Percentiles rank a stretch among this genome's conserved stretches.
Evolutionary conservation across 176 grass and related monocot species (phyloP).

Genomic region (Eremochloa ophiuroides): DNA sequence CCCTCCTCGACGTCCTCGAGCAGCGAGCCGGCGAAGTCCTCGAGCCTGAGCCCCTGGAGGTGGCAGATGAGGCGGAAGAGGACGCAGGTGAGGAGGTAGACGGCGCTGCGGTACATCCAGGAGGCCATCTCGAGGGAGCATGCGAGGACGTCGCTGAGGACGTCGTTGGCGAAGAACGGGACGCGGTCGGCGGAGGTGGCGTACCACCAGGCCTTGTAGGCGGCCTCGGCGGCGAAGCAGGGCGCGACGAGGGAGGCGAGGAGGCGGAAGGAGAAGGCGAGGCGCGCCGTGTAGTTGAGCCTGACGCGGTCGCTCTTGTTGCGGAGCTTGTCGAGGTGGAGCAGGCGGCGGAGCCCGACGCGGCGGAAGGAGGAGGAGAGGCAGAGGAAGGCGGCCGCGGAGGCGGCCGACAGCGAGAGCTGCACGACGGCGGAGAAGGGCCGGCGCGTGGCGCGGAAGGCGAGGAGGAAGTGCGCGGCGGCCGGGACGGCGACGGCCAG

Average conservation of each 20-base stretch:
- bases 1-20: constrained; percentile 61
- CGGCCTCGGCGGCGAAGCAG: constrained; percentile 71
- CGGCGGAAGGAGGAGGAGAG: constrained; percentile 60
- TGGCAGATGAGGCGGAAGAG: constrained; percentile 91
- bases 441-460: constrained; percentile 36
- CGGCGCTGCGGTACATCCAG: constrained; percentile 87
- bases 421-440: constrained; percentile 66
- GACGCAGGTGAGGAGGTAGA: constrained; percentile 86
- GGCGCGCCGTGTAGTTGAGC: constrained; percentile 54
- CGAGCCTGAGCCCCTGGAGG: constrained; percentile 72
- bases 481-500: constrained; percentile 45
- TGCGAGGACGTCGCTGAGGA: constrained; percentile 42
- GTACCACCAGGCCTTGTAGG: constrained; percentile 93
- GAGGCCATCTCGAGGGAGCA: constrained; percentile 69
- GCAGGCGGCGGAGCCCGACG: constrained; percentile 70
- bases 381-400: constrained; percentile 56
- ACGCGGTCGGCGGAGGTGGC: constrained; percentile 47
- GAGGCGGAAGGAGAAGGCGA: constrained; percentile 72
- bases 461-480: constrained; percentile 54
- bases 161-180: constrained; percentile 47
- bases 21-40: constrained; percentile 63
- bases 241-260: constrained; percentile 71
- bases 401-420: constrained; percentile 61
- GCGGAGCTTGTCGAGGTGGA: constrained; percentile 77
- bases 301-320: constrained; percentile 55